Base-by-base conservation (phyloP, 2,329 filamentous ascomycete species). In the Epichloe sp. region DNA sequence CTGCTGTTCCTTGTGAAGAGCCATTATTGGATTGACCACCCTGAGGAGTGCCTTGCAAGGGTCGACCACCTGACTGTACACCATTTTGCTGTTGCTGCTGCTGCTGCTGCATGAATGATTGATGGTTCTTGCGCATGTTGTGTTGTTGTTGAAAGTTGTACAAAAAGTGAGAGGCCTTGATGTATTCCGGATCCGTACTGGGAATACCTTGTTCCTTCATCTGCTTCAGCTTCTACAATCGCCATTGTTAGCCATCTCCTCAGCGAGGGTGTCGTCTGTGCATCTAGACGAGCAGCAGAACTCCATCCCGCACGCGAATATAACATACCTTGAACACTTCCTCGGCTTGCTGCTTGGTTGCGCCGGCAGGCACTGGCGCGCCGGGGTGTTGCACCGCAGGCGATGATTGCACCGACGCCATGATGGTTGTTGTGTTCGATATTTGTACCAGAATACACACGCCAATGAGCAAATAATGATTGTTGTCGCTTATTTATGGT, bases 191-290 rank as follows among this genome's bases (percentile, higher is more conserved):
- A 62, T 97, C 89, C 52, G 78, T 85, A 52, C 82, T 77, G 41
- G 87, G 80, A 23, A 94, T 84, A 58, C 90, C 90, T 60, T 84
- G 78, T 51, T 86, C 79, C 69, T 91, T 93, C 86, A 97, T 89
- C 66, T 87, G 81, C 63, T 86, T 85, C 58, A 86, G 93, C 77
- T 88, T 89, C 90, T 96, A 19, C 12, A 42, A 8, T 44, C 34
- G 44, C 19, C 45, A 11, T 36, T 31, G 48, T 55, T 21, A 50
- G 45, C 42, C 19, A 26, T 7, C 41, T 12, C 12, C 31, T 12
- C 40, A 11, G 26, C 31, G 12, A 43, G 5, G 14, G 23, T 17
- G 31, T n/a, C n/a, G n/a, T 41, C 26, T 19, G 19, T 15, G 12
- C 19, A 52, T 26, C 11, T 19, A 17, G 21, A 10, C 34, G 31